Percentiles rank a stretch among this genome's conserved stretches.
These are phyloP conservation scores for Cyphellophora europaea DNA, from an alignment of 2,329 filamentous ascomycete species.

Conservation along the genomic window DNA sequence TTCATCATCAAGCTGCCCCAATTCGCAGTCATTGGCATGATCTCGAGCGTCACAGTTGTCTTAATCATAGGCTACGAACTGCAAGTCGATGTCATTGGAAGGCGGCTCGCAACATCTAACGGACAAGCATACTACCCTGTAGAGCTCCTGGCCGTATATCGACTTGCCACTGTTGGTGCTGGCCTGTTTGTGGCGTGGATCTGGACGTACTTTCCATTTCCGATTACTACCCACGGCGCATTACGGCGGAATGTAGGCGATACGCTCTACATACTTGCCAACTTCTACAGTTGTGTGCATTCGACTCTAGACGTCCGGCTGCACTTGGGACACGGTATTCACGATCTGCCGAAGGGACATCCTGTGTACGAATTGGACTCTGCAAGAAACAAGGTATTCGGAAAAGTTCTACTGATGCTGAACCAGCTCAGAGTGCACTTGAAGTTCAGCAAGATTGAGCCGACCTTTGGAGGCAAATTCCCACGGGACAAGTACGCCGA, in stretches of 20 bases:
- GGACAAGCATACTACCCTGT: conserved; percentile 63
- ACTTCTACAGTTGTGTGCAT: conserved; percentile 64
- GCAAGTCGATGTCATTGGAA: conserved; percentile 58
- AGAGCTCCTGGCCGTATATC: conserved; percentile 61
- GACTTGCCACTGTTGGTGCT: conserved; percentile 56
- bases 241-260: conserved; percentile 60
- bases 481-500: conserved; percentile 55
- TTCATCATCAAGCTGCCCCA: conserved; percentile 61
- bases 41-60: conserved; percentile 50
- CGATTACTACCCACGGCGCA: conserved; percentile 61
- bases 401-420: conserved; percentile 58
- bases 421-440: conserved; percentile 54
- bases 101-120: conserved; percentile 42
- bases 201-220: conserved; percentile 70
- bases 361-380: conserved; percentile 46
- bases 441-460: conserved; percentile 59
- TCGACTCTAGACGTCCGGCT: conserved; percentile 57
- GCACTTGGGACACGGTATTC: conserved; percentile 38
- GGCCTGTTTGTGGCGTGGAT: conserved; percentile 64
- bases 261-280: conserved; percentile 63
- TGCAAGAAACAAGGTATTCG: conserved; percentile 51
- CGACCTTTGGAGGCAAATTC: conserved; percentile 62
- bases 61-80: conserved; percentile 66
- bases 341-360: conserved; percentile 31
- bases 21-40: conserved; percentile 53